Evolutionary conservation across 805 yeast species (phyloP).

Genomic region (Ogataea minuta): DNA sequence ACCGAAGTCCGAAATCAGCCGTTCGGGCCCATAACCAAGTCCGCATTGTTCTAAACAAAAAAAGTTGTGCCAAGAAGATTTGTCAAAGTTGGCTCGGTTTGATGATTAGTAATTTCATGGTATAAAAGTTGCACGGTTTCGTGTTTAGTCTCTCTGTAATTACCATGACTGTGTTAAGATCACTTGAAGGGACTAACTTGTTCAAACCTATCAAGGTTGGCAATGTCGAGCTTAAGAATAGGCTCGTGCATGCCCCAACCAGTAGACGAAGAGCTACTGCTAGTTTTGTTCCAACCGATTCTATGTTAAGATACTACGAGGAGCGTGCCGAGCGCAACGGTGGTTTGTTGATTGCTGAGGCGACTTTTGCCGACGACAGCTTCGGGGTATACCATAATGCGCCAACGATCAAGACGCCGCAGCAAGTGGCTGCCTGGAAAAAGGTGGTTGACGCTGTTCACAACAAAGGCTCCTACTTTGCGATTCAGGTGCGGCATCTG

Average conservation of each 20-base stretch:
- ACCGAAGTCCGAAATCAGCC: no score
- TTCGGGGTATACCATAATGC: slow-evolving; percentile 42
- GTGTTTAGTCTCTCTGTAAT: background rate
- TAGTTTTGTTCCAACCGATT: slow-evolving; percentile 45
- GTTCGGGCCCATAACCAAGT: no score
- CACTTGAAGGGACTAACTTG: slow-evolving; percentile 20
- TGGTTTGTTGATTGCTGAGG: slow-evolving; percentile 60
- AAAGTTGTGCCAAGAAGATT: no score
- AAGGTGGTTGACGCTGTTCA: slow-evolving; percentile 50
- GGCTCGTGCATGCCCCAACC: slow-evolving; percentile 50
- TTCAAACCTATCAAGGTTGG: slow-evolving; percentile 49
- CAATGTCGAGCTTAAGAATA: slow-evolving; percentile 34
- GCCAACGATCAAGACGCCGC: slow-evolving; percentile 50
- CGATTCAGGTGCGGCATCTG: slow-evolving; percentile 53
- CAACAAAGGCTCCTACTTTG: slow-evolving; percentile 42
- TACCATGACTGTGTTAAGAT: background rate
- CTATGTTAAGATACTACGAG: slow-evolving; percentile 49
- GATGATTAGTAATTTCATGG: slow-evolving; percentile 4
- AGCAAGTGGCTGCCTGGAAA: slow-evolving; percentile 50
- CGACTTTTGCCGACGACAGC: slow-evolving; percentile 46
- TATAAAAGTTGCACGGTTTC: background rate
- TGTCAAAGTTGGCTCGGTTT: background rate
- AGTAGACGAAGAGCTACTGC: slow-evolving; percentile 44
- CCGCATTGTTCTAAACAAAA: no score
- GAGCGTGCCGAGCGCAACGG: slow-evolving; percentile 57